Conservation (phyloP, 495 filamentous ascomycete genomes). For the Copromyces sp. region DNA sequence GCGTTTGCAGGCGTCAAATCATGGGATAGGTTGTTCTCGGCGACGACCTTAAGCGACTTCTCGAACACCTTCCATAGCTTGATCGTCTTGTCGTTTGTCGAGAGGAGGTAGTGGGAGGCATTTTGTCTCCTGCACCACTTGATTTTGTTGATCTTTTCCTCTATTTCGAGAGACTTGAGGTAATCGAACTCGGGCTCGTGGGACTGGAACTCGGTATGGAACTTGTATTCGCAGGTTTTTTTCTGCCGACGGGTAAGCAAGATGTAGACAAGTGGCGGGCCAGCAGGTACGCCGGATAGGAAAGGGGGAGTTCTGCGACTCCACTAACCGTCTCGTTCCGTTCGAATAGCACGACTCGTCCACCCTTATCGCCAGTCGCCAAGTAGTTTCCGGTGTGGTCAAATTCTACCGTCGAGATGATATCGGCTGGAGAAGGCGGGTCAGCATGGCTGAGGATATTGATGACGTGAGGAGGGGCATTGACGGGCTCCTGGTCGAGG, state of each 20-base stretch:
- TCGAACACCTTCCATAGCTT: conserved; percentile 99
- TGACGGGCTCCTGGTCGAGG: background rate
- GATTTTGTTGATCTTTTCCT: conserved; percentile 99
- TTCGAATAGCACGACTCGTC: conserved; percentile 92
- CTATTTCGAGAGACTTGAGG: conserved; percentile 96
- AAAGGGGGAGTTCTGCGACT: background rate
- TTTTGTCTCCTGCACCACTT: conserved; percentile 99
- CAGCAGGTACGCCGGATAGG: conserved; percentile 1
- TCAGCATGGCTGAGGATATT: conserved; percentile 15
- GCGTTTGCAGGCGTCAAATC: conserved; percentile 76
- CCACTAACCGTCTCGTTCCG: conserved; percentile 85
- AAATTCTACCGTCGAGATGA: conserved; percentile 98
- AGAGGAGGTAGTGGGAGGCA: conserved; percentile 94
- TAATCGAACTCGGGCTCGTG: conserved; percentile 99
- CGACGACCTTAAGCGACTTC: conserved; percentile 96
- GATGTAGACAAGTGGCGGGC: background rate
- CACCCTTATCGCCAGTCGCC: conserved; percentile 96
- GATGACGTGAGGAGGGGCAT: background rate
- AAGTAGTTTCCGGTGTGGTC: conserved; percentile 98
- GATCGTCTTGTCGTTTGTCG: conserved; percentile 99
- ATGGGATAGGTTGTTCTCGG: conserved; percentile 95
- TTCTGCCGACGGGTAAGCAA: conserved; percentile 49
- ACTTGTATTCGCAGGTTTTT: conserved; percentile 99
- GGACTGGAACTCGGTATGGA: conserved; percentile 98
- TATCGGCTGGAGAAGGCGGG: conserved; percentile 59